Evolutionary conservation across 108 stramenopile species (phyloP), one percentile per base, ranked within the genome.

Genomic region (Epipyxis sp.): DNA sequence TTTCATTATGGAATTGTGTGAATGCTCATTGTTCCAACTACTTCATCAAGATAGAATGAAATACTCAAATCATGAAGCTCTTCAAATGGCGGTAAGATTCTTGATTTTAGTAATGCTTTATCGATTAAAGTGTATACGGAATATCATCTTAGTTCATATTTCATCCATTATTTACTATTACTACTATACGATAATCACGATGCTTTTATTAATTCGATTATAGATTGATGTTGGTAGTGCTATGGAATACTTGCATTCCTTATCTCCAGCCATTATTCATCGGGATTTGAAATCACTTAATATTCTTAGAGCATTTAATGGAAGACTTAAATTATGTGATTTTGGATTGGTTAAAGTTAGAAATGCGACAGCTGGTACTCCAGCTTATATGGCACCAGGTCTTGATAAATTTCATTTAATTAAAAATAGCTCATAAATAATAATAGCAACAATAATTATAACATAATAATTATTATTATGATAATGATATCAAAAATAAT

Each of bases 111-210:
- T 76, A 59, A 0, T 0, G 6, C 40, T 37, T 16, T 10, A 1
- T 16, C 6, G 25, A 1, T 40, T 40, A 1, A 72, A 39, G 1
- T 32, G 59, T 32, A n/a, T 16, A 1, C n/a, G 45, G 94, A 37
- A 92, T 93, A 68, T n/a, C n/a, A n/a, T n/a, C n/a, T n/a, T n/a
- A n/a, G n/a, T n/a, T 94, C 94, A 77, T 87, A 93, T 0, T 96
- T 94, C 79, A 91, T 89, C 25, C 85, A 20, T 50, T 50, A 13
- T 50, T 13, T 20, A 13, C 46, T 13, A 6, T 50, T 50, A 50
- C 46, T 50, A 50, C 6, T 20, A 50, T 50, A 50, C 46, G 20
- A 67, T 13, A 6, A 6, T 20, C 6, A 6, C 20, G 20, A 43
- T 20, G 37, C 65, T 67, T 42, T 67, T 13, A 39, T 20, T 67